Base-by-base conservation (phyloP, 768 basidiomycete species). In the Tylopilus intermedius region DNA sequence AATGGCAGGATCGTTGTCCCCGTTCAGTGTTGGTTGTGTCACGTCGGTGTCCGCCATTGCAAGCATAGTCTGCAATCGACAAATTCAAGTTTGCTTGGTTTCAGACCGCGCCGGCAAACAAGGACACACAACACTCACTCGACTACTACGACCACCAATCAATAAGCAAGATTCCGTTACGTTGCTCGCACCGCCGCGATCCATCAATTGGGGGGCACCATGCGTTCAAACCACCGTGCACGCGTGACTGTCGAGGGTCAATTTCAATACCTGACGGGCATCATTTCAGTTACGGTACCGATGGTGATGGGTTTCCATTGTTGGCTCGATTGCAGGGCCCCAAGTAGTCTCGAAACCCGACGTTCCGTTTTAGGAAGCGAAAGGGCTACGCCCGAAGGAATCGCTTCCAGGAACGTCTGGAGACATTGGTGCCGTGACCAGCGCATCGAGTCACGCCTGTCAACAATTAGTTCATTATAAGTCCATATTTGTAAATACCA, bases 31-130 rank as follows among this genome's bases (percentile, higher is more conserved):
- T 9, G 74, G 69, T 58, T 74, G 74, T 51, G 74, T 75, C 48
- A 72, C 59, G 65, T 79, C 78, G 53, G 71, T 70, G 74, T 81
- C 79, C 62, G 80, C 70, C 81, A 82, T 81, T 58, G 50, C 57
- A 49, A 54, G 61, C 63, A 46, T 30, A 59, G 55, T 53, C 57
- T 52, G 30, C 9, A 30, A 30, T 30, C 44, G 50, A 45, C 11
- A 44, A 55, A 53, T 51, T 55, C 58, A 69, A 67, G 53, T 65
- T 42, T 68, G 55, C 45, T 49, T 55, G 39, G 44, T 43, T 47
- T 59, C 40, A 45, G 51, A 27, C 51, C 42, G 55, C 51, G 61
- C 66, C 64, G 59, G 33, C 58, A 71, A 69, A 69, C 59, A 69
- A 59, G 53, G 53, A 49, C 51, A 69, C 51, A 69, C 61, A 62